Evolutionary conservation across 257 asterid genomes (phyloP).

Genomic region (Ballota nigra): DNA sequence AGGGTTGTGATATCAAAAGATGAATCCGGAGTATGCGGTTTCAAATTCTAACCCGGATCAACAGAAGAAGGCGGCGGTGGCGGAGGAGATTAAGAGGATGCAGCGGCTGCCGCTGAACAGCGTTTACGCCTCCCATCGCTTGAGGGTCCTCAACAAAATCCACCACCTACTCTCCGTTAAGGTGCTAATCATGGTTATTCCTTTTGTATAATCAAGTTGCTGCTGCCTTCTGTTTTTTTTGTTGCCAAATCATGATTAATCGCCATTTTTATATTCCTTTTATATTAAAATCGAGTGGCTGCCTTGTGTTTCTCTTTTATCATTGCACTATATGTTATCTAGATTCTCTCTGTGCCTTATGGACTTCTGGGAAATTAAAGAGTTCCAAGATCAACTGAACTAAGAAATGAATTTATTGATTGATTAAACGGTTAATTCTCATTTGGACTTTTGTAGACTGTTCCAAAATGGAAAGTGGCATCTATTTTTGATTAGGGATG

Average conservation of each 20-base stretch:
- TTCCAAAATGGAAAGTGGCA: neutral
- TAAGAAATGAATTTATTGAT: no score
- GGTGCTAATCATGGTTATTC: slow-evolving; percentile 27
- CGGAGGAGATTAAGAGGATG: slow-evolving; percentile 56
- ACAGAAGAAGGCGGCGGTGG: slow-evolving; percentile 50
- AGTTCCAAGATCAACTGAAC: neutral
- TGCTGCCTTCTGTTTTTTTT: neutral
- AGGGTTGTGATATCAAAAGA: neutral
- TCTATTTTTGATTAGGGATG: neutral
- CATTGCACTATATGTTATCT: neutral
- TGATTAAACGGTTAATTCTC: no score
- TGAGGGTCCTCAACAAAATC: slow-evolving; percentile 65
- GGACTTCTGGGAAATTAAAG: neutral
- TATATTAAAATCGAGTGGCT: neutral
- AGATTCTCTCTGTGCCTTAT: neutral
- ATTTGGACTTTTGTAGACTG: neutral
- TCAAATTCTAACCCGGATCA: slow-evolving; percentile 4
- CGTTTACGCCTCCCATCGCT: slow-evolving; percentile 65
- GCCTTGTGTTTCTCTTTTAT: neutral
- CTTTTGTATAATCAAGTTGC: neutral
- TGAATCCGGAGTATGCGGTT: neutral
- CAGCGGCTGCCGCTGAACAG: slow-evolving; percentile 61
- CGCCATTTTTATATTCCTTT: neutral
- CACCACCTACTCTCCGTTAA: slow-evolving; percentile 58
- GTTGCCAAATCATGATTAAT: neutral